A percentile compares a stretch with the other conserved stretches of the same genome.
These are phyloP conservation scores for Platanus orientalis DNA, from an alignment of 164 flowering plant species.

Conservation along the genomic window DNA sequence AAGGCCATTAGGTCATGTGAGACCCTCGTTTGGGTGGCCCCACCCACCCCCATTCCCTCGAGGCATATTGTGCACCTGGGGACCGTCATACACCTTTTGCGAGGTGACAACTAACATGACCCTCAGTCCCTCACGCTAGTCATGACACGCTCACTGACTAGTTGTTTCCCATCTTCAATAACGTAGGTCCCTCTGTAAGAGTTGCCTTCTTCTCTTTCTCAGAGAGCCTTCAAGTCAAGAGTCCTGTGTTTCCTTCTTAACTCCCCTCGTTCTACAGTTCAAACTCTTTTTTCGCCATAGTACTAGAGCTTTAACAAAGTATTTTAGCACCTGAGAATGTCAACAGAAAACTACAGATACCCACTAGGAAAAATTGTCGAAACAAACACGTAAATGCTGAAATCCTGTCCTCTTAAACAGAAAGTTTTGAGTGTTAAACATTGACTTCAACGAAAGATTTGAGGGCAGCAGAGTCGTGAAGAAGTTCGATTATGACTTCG, in stretches of 20 bases:
- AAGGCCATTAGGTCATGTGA: constrained; percentile 54
- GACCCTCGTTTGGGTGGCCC: constrained; percentile 35
- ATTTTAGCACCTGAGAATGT: constrained; percentile 1
- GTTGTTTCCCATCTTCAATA: constrained; percentile 24
- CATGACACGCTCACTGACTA: constrained; percentile 26
- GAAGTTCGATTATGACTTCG: no score
- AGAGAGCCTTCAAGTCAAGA: neutral
- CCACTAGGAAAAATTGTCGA: neutral
- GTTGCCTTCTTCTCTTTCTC: neutral
- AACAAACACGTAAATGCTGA: neutral
- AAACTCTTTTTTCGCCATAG: neutral
- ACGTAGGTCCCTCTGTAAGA: constrained; percentile 5
- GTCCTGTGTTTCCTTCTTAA: neutral
- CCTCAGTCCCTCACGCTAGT: constrained; percentile 29
- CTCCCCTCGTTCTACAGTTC: neutral
- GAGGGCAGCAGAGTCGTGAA: no score
- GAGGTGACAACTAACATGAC: constrained; percentile 24
- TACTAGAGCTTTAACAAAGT: neutral
- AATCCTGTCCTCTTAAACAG: neutral
- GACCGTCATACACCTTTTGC: constrained; percentile 11
- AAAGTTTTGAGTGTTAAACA: no score
- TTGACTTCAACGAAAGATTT: no score
- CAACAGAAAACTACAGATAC: constrained; percentile 27
- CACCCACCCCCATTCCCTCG: constrained; percentile 17
- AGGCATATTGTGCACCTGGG: constrained; percentile 9